phyloP scores from a whole-genome alignment of 2,329 filamentous ascomycete genomes.

The Coniochaeta prunicola region DNA sequence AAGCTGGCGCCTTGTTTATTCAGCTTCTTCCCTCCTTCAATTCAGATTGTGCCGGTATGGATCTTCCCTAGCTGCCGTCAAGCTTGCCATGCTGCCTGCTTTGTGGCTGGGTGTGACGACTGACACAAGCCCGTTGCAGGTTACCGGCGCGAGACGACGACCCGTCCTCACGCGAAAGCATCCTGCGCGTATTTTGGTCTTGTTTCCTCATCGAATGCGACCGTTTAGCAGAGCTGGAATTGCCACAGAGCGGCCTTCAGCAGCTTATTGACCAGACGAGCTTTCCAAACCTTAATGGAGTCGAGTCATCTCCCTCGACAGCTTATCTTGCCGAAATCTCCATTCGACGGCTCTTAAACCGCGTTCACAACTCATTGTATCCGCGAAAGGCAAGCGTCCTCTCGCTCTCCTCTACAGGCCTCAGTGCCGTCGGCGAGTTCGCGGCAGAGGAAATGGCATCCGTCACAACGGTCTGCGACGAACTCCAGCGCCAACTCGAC shows the following conservation, averaged over 20 bases:
- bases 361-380: constrained; percentile 24
- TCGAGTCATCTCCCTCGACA: constrained; percentile 17
- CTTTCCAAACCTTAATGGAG: constrained; percentile 18
- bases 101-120: not conserved
- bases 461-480: constrained; percentile 19
- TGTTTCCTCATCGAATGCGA: constrained; percentile 24
- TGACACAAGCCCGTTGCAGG: not conserved
- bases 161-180: constrained; percentile 11
- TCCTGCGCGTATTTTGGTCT: constrained; percentile 21
- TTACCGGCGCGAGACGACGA: constrained; percentile 8
- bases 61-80: not conserved
- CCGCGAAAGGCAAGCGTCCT: constrained; percentile 17
- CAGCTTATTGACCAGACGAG: constrained; percentile 21
- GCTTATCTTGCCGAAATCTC: constrained; percentile 25
- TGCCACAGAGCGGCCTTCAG: constrained; percentile 23
- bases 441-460: constrained; percentile 18
- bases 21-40: constrained; percentile 21
- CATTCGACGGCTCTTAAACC: constrained; percentile 22
- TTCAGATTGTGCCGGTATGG: constrained; percentile 16
- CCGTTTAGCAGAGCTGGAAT: constrained; percentile 23
- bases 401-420: constrained; percentile 15
- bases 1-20: constrained; percentile 24
- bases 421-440: constrained; percentile 19
- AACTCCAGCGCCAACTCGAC: constrained; percentile 22
- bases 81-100: not conserved